phyloP scores from a whole-genome alignment of 2,329 filamentous ascomycete species.

The Curvularia verruculosa region DNA sequence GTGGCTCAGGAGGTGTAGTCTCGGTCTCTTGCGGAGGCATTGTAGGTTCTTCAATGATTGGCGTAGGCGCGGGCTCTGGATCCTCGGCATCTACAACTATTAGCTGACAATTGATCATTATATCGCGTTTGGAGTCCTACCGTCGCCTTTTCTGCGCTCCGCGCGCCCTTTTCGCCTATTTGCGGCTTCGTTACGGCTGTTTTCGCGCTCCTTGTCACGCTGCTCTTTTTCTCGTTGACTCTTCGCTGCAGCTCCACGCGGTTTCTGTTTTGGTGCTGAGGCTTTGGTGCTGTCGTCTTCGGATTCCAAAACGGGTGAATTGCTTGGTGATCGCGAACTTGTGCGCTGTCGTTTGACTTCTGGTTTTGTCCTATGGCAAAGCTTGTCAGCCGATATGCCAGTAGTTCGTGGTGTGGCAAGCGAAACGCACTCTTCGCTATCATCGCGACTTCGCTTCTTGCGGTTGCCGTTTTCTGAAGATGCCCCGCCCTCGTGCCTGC shows the following conservation, averaged over 20 bases:
- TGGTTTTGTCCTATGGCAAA: constrained; percentile 66
- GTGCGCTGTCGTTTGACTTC: constrained; percentile 83
- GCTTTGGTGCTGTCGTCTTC: constrained; percentile 67
- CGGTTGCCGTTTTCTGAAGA: constrained; percentile 63
- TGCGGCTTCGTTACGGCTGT: constrained; percentile 73
- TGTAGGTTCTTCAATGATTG: constrained; percentile 37
- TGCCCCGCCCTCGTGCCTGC: constrained; percentile 76
- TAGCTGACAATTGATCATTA: constrained; percentile 28
- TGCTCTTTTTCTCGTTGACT: constrained; percentile 68
- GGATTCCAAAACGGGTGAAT: constrained; percentile 66
- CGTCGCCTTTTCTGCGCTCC: constrained; percentile 80
- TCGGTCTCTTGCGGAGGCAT: constrained; percentile 31
- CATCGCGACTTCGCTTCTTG: constrained; percentile 85
- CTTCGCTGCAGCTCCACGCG: constrained; percentile 54
- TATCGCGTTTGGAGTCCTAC: constrained; percentile 55
- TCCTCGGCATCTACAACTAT: constrained; percentile 39
- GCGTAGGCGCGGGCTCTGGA: constrained; percentile 31
- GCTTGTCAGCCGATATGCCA: constrained; percentile 34
- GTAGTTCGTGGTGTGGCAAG: constrained; percentile 13
- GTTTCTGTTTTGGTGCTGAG: constrained; percentile 53
- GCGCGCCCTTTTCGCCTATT: constrained; percentile 82
- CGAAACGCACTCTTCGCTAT: constrained; percentile 85
- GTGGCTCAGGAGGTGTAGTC: constrained; percentile 35
- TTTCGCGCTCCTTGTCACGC: constrained; percentile 69
- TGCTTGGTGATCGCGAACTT: constrained; percentile 55